These are phyloP conservation scores for Cydonia oblonga DNA, from an alignment of 331 rosid genomes.

Conservation along the genomic window DNA sequence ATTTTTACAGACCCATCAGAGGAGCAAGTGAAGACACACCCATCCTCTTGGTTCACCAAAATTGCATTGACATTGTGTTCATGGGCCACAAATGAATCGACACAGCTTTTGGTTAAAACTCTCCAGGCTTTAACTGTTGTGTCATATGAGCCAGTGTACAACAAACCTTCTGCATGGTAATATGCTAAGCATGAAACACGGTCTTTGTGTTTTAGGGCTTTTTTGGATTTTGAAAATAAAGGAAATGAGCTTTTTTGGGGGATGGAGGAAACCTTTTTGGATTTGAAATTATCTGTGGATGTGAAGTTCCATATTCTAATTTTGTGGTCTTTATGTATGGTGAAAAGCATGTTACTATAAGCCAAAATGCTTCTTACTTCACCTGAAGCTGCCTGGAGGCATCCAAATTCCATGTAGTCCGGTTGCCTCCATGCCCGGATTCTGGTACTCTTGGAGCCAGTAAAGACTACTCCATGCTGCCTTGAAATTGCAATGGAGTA, in stretches of 20 bases:
- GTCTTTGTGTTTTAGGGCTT: constrained; percentile 33
- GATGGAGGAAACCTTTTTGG: constrained; percentile 42
- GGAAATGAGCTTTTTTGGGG: constrained; percentile 31
- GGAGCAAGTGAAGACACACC: constrained; percentile 72
- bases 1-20: constrained; percentile 64
- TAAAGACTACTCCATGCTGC: constrained; percentile 40
- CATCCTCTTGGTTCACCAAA: constrained; percentile 71
- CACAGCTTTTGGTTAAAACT: constrained; percentile 37
- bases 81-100: constrained; percentile 64
- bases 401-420: constrained; percentile 51
- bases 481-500: constrained; percentile 50
- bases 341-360: constrained; percentile 45
- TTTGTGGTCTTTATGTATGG: constrained; percentile 58
- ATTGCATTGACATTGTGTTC: constrained; percentile 57
- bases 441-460: constrained; percentile 55
- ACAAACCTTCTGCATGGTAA: constrained; percentile 55
- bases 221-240: constrained; percentile 11
- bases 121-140: constrained; percentile 66
- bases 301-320: constrained; percentile 61
- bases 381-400: constrained; percentile 37
- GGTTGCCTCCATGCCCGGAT: constrained; percentile 66
- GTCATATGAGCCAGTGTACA: constrained; percentile 69
- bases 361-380: constrained; percentile 46
- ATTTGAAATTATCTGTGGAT: constrained; percentile 29
- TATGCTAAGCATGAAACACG: constrained; percentile 63